phyloP scores from a whole-genome alignment of 1,284 basidiomycete species.

The Trichosporon inkin region DNA sequence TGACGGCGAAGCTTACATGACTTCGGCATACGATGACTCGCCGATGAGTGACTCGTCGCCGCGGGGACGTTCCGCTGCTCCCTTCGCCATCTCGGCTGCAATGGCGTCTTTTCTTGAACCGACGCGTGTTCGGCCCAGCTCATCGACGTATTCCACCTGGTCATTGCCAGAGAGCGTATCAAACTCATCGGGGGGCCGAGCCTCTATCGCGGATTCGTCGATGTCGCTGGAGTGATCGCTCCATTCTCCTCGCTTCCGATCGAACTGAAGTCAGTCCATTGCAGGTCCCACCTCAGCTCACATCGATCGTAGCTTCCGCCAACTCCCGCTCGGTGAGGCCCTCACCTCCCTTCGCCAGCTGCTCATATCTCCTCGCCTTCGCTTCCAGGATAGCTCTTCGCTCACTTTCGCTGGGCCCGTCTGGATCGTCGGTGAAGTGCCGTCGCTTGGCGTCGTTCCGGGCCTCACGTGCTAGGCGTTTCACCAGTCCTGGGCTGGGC shows the following conservation, averaged over 20 bases:
- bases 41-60: conserved; percentile 11
- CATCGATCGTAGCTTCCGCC: conserved; percentile 74
- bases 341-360: conserved; percentile 71
- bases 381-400: conserved; percentile 57
- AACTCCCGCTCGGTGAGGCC: conserved; percentile 74
- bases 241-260: conserved; percentile 57
- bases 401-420: conserved; percentile 41
- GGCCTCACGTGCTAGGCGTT: conserved; percentile 45
- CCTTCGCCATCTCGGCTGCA: neutral
- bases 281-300: conserved; percentile 51
- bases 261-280: conserved; percentile 58
- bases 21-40: conserved; percentile 42
- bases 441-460: conserved; percentile 41
- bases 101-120: conserved; percentile 44
- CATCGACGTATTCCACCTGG: conserved; percentile 49
- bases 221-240: conserved; percentile 40
- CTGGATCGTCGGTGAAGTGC: conserved; percentile 33
- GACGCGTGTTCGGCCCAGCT: conserved; percentile 45
- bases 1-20: conserved; percentile 35
- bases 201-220: conserved; percentile 32
- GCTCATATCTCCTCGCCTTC: conserved; percentile 78
- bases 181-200: conserved; percentile 49
- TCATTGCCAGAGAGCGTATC: conserved; percentile 26
- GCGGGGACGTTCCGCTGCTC: conserved; percentile 32
- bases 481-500: conserved; percentile 46